These are phyloP conservation scores for Dipodascus albidus DNA, from an alignment of 805 yeast genomes.

Conservation along the genomic window DNA sequence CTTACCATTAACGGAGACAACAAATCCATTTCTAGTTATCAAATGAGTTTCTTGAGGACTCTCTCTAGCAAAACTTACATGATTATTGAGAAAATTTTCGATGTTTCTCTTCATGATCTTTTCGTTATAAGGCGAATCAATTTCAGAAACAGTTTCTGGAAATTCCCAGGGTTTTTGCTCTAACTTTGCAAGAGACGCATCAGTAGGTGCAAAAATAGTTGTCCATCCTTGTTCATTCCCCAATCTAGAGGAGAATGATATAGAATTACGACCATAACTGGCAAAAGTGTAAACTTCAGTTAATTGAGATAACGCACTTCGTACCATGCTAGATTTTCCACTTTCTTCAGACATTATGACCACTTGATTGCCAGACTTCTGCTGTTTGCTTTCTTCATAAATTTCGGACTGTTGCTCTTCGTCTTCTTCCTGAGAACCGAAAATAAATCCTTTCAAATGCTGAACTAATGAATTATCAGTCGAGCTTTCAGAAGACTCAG, in stretches of 20 bases:
- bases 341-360: not conserved
- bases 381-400: not conserved
- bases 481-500: too few species aligned
- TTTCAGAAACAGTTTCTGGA: slow-evolving; percentile 36
- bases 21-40: slow-evolving; percentile 5
- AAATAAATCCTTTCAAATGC: not conserved
- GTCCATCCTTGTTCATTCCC: slow-evolving; percentile 32
- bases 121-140: not conserved
- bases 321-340: slow-evolving; percentile 18
- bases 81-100: not conserved
- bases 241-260: slow-evolving; percentile 36
- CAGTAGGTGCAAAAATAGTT: slow-evolving; percentile 62
- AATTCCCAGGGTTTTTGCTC: slow-evolving; percentile 71
- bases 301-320: slow-evolving; percentile 30
- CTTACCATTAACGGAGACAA: slow-evolving; percentile 7
- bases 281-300: slow-evolving; percentile 49
- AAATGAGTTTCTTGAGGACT: slow-evolving; percentile 5
- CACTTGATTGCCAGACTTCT: not conserved
- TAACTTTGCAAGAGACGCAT: slow-evolving; percentile 43
- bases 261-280: slow-evolving; percentile 56
- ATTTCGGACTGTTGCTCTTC: not conserved
- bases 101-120: not conserved
- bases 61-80: slow-evolving; percentile 5
- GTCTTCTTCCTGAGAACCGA: not conserved
- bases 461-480: not conserved